A percentile compares a stretch with the other conserved stretches of the same genome.
Evolutionary conservation across 129 eudicot species (phyloP).

Genomic region (Centaurea solstitialis): DNA sequence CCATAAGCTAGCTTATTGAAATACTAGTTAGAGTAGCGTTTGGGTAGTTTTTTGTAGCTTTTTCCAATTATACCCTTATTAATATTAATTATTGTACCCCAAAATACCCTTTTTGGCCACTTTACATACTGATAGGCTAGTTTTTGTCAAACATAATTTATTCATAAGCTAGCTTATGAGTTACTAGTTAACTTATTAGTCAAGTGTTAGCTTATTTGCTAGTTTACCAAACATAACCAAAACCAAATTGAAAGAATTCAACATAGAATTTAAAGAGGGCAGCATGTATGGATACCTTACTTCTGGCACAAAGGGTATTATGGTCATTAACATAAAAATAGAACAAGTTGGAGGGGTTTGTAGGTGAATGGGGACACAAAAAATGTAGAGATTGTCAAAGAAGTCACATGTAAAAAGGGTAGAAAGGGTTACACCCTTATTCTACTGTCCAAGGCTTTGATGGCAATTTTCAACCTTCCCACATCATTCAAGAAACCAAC

Average conservation of each 20-base stretch:
- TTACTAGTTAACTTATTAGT: too few species aligned
- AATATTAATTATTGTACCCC: too few species aligned
- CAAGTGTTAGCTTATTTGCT: too few species aligned
- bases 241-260: not conserved
- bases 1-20: too few species aligned
- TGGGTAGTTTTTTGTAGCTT: too few species aligned
- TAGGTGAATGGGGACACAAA: constrained; percentile 42
- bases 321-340: not conserved
- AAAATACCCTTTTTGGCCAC: too few species aligned
- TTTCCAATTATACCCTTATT: too few species aligned
- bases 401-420: constrained; percentile 37
- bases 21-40: too few species aligned
- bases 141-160: too few species aligned
- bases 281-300: not conserved
- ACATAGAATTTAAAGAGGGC: not conserved
- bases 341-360: constrained; percentile 33
- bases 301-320: not conserved
- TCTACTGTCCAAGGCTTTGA: constrained; percentile 39
- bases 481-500: constrained; percentile 43
- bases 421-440: constrained; percentile 37
- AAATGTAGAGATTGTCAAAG: constrained; percentile 41
- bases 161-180: too few species aligned
- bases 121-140: too few species aligned
- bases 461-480: constrained; percentile 41
- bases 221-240: too few species aligned